These are phyloP conservation scores for Nakazawaea molendinolei DNA, from an alignment of 805 yeast genomes.

Conservation along the genomic window DNA sequence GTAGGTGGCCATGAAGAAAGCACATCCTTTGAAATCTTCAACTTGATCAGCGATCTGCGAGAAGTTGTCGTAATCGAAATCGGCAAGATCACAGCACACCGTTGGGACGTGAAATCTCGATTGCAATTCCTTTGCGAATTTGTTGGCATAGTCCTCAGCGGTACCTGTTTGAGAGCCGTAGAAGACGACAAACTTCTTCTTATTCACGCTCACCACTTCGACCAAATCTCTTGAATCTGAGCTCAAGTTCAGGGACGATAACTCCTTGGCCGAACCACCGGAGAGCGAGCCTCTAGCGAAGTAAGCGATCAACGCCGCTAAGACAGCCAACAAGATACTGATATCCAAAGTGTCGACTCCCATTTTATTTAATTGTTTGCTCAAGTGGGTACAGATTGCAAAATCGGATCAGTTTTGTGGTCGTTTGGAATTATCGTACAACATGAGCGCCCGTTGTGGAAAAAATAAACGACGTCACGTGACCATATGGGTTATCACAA, in stretches of 20 bases:
- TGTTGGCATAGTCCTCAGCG: constrained; percentile 92
- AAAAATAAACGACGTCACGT: too few species aligned
- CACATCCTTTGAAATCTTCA: constrained; percentile 43
- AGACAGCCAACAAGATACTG: constrained; percentile 57
- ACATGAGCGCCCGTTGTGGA: too few species aligned
- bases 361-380: constrained; percentile 24
- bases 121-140: constrained; percentile 82
- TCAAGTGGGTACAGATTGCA: too few species aligned
- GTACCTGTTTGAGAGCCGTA: constrained; percentile 98
- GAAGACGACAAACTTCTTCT: constrained; percentile 72
- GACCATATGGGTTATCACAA: too few species aligned
- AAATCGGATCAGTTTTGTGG: too few species aligned
- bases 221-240: constrained; percentile 50
- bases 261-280: constrained; percentile 21
- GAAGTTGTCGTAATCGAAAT: constrained; percentile 76
- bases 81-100: constrained; percentile 83
- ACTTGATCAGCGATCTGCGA: constrained; percentile 53
- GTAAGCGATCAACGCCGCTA: constrained; percentile 59
- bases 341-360: constrained; percentile 70
- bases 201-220: constrained; percentile 48
- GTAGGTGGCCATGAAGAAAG: constrained; percentile 81
- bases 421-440: too few species aligned
- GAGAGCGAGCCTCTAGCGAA: constrained; percentile 57
- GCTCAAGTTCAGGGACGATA: constrained; percentile 26
- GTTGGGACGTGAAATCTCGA: constrained; percentile 75